phyloP scores from a whole-genome alignment of 495 filamentous ascomycete genomes.

The Elaphomyces granulatus region DNA sequence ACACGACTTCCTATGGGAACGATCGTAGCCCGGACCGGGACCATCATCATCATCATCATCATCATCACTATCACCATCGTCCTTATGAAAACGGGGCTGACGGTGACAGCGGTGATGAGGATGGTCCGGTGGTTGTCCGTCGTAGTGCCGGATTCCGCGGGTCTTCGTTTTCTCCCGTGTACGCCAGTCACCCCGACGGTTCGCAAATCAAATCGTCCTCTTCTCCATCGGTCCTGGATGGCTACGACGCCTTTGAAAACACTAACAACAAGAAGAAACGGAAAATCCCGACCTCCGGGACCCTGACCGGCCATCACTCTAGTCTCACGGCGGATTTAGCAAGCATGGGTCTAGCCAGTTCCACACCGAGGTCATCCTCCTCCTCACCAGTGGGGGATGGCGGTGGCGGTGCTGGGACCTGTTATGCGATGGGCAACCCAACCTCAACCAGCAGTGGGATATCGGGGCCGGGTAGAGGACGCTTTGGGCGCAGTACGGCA shows the following conservation, averaged over 20 bases:
- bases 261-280: constrained; percentile 99
- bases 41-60: constrained; percentile 25
- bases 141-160: constrained; percentile 31
- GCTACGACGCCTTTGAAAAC: constrained; percentile 96
- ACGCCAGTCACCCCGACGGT: constrained; percentile 15
- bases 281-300: constrained; percentile 85
- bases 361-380: too few relatives aligned
- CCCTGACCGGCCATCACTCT: constrained; percentile 46
- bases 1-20: constrained; percentile 22
- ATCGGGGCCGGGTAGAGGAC: constrained; percentile 65
- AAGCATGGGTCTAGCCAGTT: constrained; percentile 41
- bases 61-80: constrained; percentile 25
- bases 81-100: constrained; percentile 24
- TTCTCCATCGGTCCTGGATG: constrained; percentile 44
- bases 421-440: constrained; percentile 41
- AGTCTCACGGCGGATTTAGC: constrained; percentile 47
- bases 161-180: constrained; percentile 18
- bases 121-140: constrained; percentile 30
- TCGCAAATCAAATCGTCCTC: constrained; percentile 20
- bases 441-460: constrained; percentile 43
- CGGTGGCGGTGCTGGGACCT: constrained; percentile 35
- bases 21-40: constrained; percentile 37
- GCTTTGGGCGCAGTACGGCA: constrained; percentile 47
- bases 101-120: constrained; percentile 33
- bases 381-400: constrained; percentile 26